Evolutionary conservation across 2,329 filamentous ascomycete genomes (phyloP), one percentile per base, ranked within the genome.

Genomic region (Trichoderma breve): DNA sequence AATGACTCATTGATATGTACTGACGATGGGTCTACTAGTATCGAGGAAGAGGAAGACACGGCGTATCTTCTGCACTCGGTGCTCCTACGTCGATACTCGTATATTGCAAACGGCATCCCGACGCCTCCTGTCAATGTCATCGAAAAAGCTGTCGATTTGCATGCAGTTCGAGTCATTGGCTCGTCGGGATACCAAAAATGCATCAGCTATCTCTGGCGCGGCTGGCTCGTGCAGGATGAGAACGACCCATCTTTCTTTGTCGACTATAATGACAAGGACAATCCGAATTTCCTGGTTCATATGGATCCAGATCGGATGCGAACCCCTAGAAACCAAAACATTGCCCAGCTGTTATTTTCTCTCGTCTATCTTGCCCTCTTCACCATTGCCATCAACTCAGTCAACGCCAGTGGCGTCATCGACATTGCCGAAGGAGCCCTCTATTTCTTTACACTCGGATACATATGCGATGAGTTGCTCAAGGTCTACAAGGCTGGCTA

Each of bases 151-250:
- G 94, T 98, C 43, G 96, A 99, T 77, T 83, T 98, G 30, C 96
- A 99, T 80, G 94, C 95, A 1, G 85, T 98, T 60, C 87, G 89
- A 15, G 90, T 99, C 62, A 98, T 98, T 74, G 94, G 94, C 3
- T 95, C 93, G 0, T 94, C 93, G 0, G 95, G 96, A 30, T 99
- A 98, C 81, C 96, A 98, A 76, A 97, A 97, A 83, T 98, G 95
- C 79, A 94, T 98, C 77, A 89, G 87, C 74, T 94, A 97, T 79
- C 90, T 99, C 9, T 99, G 96, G 96, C 90, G 90, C 73, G 96
- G 96, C 26, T 99, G 96, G 96, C 86, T 98, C 9, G 91, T 97
- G n/a, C 96, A 99, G 80, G 94, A 98, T 75, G 94, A 98, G 76
- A 87, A 95, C 64, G 95, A 98, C 76, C 92, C 95, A 0, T 90